phyloP scores from a whole-genome alignment of 805 yeast species.

The Saccharomyces paradoxus region DNA sequence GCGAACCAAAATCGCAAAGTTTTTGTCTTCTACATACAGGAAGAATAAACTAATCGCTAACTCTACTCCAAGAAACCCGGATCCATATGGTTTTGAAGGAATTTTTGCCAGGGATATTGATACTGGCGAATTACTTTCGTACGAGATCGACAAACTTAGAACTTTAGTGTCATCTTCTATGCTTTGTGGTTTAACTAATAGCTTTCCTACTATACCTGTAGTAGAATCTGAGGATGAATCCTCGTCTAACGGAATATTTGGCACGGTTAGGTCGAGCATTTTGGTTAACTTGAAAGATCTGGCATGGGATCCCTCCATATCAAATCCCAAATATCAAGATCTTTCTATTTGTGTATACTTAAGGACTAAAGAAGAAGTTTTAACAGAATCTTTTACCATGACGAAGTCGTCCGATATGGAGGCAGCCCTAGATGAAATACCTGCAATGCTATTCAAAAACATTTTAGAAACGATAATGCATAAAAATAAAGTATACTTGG shows the following conservation, averaged over 20 bases:
- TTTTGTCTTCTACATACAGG: constrained; percentile 40
- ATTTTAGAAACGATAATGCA: constrained; percentile 58
- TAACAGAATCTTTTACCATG: constrained; percentile 76
- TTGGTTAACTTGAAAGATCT: constrained; percentile 72
- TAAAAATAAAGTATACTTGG: constrained; percentile 61
- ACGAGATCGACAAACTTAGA: constrained; percentile 41
- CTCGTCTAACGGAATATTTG: constrained; percentile 3
- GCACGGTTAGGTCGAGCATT: constrained; percentile 42
- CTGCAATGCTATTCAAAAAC: constrained; percentile 73
- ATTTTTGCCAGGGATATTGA: constrained; percentile 54
- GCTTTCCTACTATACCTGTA: constrained; percentile 48
- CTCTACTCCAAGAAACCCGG: constrained; percentile 26
- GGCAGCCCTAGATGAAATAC: constrained; percentile 54
- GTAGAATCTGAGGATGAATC: constrained; percentile 37
- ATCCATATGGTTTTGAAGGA: constrained; percentile 59
- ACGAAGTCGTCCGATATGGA: constrained; percentile 52
- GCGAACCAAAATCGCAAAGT: constrained; percentile 53
- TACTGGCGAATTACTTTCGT: constrained; percentile 49
- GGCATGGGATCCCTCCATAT: constrained; percentile 45
- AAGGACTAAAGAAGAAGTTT: constrained; percentile 51
- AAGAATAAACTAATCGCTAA: constrained; percentile 20
- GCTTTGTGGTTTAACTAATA: constrained; percentile 62
- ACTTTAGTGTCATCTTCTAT: constrained; percentile 59
- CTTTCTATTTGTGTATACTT: constrained; percentile 67
- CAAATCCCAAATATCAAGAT: constrained; percentile 57